Evolutionary conservation across 1,139 yeast genomes (phyloP), one percentile per base, ranked within the genome.

Genomic region (Taphrina sp.): DNA sequence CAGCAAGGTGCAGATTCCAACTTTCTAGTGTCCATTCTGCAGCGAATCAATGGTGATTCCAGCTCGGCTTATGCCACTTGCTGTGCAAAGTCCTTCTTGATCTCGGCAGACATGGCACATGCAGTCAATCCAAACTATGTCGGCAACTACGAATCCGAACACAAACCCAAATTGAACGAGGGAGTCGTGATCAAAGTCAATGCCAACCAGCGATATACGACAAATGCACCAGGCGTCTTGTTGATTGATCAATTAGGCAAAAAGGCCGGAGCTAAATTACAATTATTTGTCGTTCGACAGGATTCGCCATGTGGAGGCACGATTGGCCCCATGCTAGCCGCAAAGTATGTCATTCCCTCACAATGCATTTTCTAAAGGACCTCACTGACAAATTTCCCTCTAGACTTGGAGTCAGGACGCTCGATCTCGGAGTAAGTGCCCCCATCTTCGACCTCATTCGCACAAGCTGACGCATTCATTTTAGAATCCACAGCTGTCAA

Each of bases 1-100:
- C 95, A 96, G 8, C 97, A 92, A 69, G 98, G 98, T 61, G 98
- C 98, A 1, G 92, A 87, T 66, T 89, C 96, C 1, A 84, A 90
- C 56, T 85, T 92, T 67, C 73, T 92, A 56, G 94, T 94, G 16
- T 88, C 89, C 63, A 76, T 42, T 10, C 45, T 68, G 64, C 8
- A 61, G 64, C 17, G 62, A 64, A 39, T 56, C 19, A 62, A 60
- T 42, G 52, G 35, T 17, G 56, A 52, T 3, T 24, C 39, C 19
- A 14, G 20, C 10, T 23, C 49, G 10, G 24, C 64, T 49, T 78
- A 80, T 61, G 78, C 79, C 62, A 83, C 84, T 67, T 72, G 88
- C 0, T 78, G 85, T 71, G 79, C 95, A 12, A 85, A 83, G 67
- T 88, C 97, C 0, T 90, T 92, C 70, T 77, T 92, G 64, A 71